phyloP scores from a whole-genome alignment of 495 filamentous ascomycete genomes.

The Xylona heveae region DNA sequence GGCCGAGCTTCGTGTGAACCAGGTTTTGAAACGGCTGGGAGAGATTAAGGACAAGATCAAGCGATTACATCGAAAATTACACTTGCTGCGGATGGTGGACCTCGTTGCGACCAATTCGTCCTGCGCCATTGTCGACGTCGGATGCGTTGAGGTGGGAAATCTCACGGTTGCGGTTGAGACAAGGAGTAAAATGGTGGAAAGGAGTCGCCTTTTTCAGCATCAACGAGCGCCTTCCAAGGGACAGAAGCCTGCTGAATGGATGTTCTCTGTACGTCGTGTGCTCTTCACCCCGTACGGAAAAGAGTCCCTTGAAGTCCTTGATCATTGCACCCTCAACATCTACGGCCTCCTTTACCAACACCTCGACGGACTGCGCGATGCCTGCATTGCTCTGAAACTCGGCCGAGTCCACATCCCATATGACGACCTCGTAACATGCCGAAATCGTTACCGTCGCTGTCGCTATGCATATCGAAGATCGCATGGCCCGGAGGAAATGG shows the following conservation, averaged over 20 bases:
- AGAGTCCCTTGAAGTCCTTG: slow-evolving; percentile 74
- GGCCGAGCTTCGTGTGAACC: neutral
- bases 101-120: slow-evolving; percentile 65
- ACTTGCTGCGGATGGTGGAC: slow-evolving; percentile 81
- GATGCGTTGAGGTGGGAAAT: slow-evolving; percentile 63
- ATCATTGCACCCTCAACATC: slow-evolving; percentile 70
- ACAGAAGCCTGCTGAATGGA: slow-evolving; percentile 84
- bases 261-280: slow-evolving; percentile 63
- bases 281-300: slow-evolving; percentile 69
- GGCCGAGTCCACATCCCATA: slow-evolving; percentile 78
- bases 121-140: slow-evolving; percentile 53
- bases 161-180: slow-evolving; percentile 80
- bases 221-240: slow-evolving; percentile 45
- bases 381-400: slow-evolving; percentile 74
- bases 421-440: slow-evolving; percentile 55
- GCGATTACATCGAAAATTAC: slow-evolving; percentile 62
- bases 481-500: slow-evolving; percentile 5
- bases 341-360: slow-evolving; percentile 85
- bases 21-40: slow-evolving; percentile 47
- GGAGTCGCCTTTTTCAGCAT: slow-evolving; percentile 76
- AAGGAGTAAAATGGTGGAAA: slow-evolving; percentile 71
- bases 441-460: slow-evolving; percentile 25
- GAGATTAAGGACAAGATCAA: slow-evolving; percentile 68
- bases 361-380: slow-evolving; percentile 71
- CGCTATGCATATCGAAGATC: slow-evolving; percentile 14